Evolutionary conservation across 805 yeast species (phyloP), one percentile per base, ranked within the genome.

Genomic region (Scheffersomyces ergatensis): DNA sequence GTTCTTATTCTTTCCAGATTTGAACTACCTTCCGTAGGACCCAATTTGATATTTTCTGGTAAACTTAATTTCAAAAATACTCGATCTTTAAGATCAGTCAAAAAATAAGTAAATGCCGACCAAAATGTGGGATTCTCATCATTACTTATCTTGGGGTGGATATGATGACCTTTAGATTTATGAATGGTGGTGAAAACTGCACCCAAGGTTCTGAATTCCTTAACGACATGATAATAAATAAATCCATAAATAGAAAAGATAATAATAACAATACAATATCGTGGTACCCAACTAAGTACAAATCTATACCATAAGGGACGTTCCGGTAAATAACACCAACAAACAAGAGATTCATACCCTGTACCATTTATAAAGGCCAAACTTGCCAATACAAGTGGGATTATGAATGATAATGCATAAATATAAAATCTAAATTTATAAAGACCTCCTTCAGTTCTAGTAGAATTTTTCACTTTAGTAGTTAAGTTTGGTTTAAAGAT

Each of bases 251-350:
- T 78, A 3, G 71, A 58, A 26, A 86, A 53, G 47, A 90, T 85
- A 19, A 74, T 54, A 8, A 85, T 55, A 43, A 85, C 74, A 40
- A 89, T 76, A 42, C 77, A 61, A 56, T 80, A 89, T 37, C 97
- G 71, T 11, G 95, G 89, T 2, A 80, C 82, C 96, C 96, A 90
- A 48, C 89, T 78, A 37, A 89, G 63, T 1, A 70, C 89, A 30
- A 84, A 55, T 42, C 88, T 68, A 57, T 80, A 83, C 93, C 93
- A 89, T 6, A 72, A 55, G 0, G 95, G 95, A 2, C 63, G 46
- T 33, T 78, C 77, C 0, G 96, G 89, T 42, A 89, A 65, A 58
- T 84, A 88, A 56, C 95, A 84, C 89, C 89, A 85, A 46, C 82
- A 77, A 32, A 83, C 78, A 44, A 77, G 72, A 21, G 88, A 80